Evolutionary conservation across 768 basidiomycete species (phyloP), one percentile per base, ranked within the genome.

Genomic region (Lactarius indigo): DNA sequence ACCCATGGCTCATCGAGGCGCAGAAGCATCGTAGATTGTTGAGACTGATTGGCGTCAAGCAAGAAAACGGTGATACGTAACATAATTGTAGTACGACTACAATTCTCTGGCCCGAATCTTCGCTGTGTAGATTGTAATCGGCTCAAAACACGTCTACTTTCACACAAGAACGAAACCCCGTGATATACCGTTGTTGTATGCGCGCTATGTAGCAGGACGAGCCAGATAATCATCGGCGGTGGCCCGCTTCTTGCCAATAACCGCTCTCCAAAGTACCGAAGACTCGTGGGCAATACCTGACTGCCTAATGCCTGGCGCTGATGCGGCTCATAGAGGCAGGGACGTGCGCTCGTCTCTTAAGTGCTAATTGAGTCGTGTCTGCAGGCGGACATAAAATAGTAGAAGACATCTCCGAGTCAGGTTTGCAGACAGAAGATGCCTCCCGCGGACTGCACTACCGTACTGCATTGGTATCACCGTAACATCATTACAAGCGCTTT

Each of bases 1-100:
- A 59, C 18, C 63, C 66, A 20, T 68, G 66, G 66, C 52, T 68
- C 6, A 8, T 64, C 33, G 66, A 68, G 37, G 66, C 66, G 3
- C 58, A 60, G 41, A 44, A 64, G 12, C 58, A 68, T 17, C 54
- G 3, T 30, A 41, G 62, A 33, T 44, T 68, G 62, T 56, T 68
- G 42, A 23, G 31, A 30, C 66, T 68, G 42, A 50, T 68, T 39
- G 33, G 30, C 4, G 52, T 52, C 7, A 9, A 62, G 33, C 63
- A 60, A 70, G 59, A 28, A 57, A 18, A 8, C 23, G 50, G 20
- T 12, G 47, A 50, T 15, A 26, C 13, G 50, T 52, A 41, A 41
- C 41, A 41, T 41, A 41, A 18, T 17, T 17, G 17, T 41, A 18
- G 41, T 41, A 41, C 35, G 12, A 7, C 41, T 41, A 18, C 54